phyloP scores from a whole-genome alignment of 2,329 filamentous ascomycete species.

The Mycosphaerella arachidis region DNA sequence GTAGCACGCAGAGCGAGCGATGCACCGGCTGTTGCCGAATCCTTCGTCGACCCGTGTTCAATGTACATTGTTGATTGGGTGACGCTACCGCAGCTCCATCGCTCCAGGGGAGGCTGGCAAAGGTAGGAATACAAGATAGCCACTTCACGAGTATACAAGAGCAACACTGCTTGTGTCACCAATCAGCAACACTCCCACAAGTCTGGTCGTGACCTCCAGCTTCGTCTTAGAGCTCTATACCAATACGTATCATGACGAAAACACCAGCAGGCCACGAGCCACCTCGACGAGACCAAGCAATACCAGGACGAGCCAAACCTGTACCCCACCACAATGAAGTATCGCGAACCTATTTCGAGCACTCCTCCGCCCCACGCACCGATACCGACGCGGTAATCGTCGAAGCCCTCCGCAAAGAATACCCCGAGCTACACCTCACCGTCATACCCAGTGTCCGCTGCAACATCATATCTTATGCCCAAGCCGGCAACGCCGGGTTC shows the following conservation, averaged over 20 bases:
- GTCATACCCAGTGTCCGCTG: conserved; percentile 33
- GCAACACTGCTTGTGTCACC: background rate
- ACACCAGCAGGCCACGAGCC: background rate
- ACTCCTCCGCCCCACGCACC: conserved; percentile 41
- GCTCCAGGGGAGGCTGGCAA: background rate
- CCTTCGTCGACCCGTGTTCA: background rate
- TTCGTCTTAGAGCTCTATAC: background rate
- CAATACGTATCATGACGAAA: background rate
- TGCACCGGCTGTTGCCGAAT: background rate
- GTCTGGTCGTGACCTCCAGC: background rate
- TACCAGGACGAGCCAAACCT: background rate
- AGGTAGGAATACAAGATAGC: background rate
- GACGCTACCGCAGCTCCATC: background rate
- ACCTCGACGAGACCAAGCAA: conserved; percentile 17
- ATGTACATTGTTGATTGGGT: background rate
- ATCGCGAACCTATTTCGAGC: conserved; percentile 40
- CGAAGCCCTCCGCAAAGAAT: conserved; percentile 43
- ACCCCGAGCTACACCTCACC: conserved; percentile 43
- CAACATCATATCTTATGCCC: conserved; percentile 41
- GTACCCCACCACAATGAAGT: conserved; percentile 32
- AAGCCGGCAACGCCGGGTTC: conserved; percentile 38
- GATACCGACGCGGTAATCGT: conserved; percentile 43
- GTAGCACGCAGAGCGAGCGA: background rate
- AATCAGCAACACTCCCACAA: background rate
- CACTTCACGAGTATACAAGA: background rate